These are phyloP conservation scores for Sporothrix mexicana DNA, from an alignment of 2,329 filamentous ascomycete genomes.

Conservation along the genomic window DNA sequence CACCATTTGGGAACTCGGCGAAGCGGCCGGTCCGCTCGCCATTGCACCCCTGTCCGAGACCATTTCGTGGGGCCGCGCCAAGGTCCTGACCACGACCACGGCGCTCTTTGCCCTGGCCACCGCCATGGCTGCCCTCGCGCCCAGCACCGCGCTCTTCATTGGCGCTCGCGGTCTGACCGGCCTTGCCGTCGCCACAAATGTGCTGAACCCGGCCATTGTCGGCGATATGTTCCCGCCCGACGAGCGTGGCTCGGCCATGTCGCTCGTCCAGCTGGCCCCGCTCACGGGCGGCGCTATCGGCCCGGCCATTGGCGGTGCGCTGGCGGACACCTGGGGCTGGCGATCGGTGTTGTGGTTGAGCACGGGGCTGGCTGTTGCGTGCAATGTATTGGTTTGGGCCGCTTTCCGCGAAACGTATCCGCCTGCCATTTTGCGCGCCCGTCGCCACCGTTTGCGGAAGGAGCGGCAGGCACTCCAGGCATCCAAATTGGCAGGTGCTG, in stretches of 20 bases:
- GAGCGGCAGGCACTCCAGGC: slow-evolving; percentile 39
- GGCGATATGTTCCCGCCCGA: slow-evolving; percentile 66
- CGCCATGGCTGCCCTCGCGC: slow-evolving; percentile 47
- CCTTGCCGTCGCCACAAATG: slow-evolving; percentile 65
- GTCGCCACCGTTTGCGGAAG: slow-evolving; percentile 45
- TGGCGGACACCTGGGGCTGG: slow-evolving; percentile 45
- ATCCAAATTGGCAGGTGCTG: slow-evolving; percentile 6
- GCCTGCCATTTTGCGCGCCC: slow-evolving; percentile 53
- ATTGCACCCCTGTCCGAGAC: slow-evolving; percentile 69
- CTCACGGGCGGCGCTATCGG: slow-evolving; percentile 45
- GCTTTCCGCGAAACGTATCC: slow-evolving; percentile 48
- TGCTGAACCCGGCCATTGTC: slow-evolving; percentile 68
- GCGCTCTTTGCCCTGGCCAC: slow-evolving; percentile 57
- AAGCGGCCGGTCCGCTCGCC: slow-evolving; percentile 63
- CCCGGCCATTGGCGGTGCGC: slow-evolving; percentile 45
- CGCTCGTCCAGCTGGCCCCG: slow-evolving; percentile 42
- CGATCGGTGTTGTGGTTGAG: slow-evolving; percentile 45
- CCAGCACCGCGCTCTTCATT: slow-evolving; percentile 63
- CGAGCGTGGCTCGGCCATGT: slow-evolving; percentile 61
- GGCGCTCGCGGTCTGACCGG: slow-evolving; percentile 71
- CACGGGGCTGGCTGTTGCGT: slow-evolving; percentile 38
- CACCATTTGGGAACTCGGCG: slow-evolving; percentile 63
- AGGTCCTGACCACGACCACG: slow-evolving; percentile 61
- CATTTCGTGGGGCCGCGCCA: slow-evolving; percentile 56
- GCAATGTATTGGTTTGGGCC: slow-evolving; percentile 40